Conservation (phyloP, 768 basidiomycete genomes). For the Naganishia vishniacii region DNA sequence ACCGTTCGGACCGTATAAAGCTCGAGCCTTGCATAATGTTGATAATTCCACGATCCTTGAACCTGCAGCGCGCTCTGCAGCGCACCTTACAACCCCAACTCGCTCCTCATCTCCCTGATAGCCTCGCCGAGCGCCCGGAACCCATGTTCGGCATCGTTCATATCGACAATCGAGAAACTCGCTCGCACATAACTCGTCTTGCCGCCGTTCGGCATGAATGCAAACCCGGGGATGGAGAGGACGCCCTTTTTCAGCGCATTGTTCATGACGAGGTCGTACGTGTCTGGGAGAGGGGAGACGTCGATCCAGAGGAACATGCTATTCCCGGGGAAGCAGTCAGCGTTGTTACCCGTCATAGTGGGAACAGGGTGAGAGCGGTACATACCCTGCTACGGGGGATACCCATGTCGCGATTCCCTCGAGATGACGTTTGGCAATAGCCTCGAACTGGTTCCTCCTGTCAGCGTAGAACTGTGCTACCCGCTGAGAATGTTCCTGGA, state of each 20-base stretch:
- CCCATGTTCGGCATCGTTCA: slow-evolving; percentile 65
- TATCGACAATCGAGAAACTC: slow-evolving; percentile 59
- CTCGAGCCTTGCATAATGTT: too few species aligned
- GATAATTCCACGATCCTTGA: too few species aligned
- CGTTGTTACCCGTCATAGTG: not conserved
- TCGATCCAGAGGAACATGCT: slow-evolving; percentile 78
- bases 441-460: slow-evolving; percentile 67
- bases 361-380: slow-evolving; percentile 51
- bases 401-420: slow-evolving; percentile 60
- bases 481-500: slow-evolving; percentile 61
- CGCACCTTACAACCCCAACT: slow-evolving; percentile 25
- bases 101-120: slow-evolving; percentile 41
- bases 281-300: slow-evolving; percentile 57
- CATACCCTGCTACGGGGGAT: slow-evolving; percentile 39
- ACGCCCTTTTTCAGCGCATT: slow-evolving; percentile 75
- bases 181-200: slow-evolving; percentile 73
- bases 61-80: too few species aligned
- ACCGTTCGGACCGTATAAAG: too few species aligned
- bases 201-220: slow-evolving; percentile 66
- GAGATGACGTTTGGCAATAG: slow-evolving; percentile 69
- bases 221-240: slow-evolving; percentile 73
- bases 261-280: slow-evolving; percentile 64
- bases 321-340: not conserved
- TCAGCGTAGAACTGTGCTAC: slow-evolving; percentile 58
- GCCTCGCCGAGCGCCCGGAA: slow-evolving; percentile 59